These are phyloP conservation scores for Amborella trichopoda DNA, from an alignment of 164 flowering plant species.

Conservation along the genomic window DNA sequence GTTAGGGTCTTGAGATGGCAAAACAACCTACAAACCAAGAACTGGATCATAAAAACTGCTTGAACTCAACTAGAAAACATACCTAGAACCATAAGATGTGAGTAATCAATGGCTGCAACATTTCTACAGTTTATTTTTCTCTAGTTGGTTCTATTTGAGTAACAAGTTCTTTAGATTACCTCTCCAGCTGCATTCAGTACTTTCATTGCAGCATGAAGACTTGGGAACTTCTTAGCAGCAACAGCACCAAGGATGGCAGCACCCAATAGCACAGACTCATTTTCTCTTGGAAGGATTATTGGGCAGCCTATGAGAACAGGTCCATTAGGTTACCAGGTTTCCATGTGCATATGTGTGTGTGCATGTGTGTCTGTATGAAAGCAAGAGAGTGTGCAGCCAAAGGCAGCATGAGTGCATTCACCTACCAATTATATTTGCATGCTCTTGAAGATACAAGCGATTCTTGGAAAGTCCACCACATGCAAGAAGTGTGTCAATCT, in stretches of 20 bases:
- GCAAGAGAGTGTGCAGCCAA: slow-evolving; percentile 21
- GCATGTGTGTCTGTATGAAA: slow-evolving; percentile 3
- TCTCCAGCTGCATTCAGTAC: slow-evolving; percentile 87
- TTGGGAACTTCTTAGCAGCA: slow-evolving; percentile 65
- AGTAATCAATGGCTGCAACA: not conserved
- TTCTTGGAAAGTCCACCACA: slow-evolving; percentile 96
- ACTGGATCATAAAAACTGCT: too few species aligned
- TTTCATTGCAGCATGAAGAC: slow-evolving; percentile 77
- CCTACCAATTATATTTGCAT: slow-evolving; percentile 80
- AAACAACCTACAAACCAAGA: slow-evolving; percentile 48
- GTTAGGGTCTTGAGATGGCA: slow-evolving; percentile 62
- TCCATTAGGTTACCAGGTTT: not conserved
- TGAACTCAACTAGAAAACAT: too few species aligned
- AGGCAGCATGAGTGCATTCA: too few species aligned
- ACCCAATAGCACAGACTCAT: slow-evolving; percentile 81
- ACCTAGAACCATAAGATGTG: not conserved
- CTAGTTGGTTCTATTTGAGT: not conserved
- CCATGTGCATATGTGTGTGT: not conserved
- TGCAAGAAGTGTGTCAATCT: slow-evolving; percentile 87
- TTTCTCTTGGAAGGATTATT: slow-evolving; percentile 81
- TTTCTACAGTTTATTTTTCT: not conserved
- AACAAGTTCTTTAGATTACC: slow-evolving; percentile 27
- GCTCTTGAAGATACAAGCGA: slow-evolving; percentile 66
- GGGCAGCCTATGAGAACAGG: slow-evolving; percentile 45
- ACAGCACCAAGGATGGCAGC: slow-evolving; percentile 97